phyloP scores from a whole-genome alignment of 1,284 basidiomycete species.

The Rhodofomes roseus region DNA sequence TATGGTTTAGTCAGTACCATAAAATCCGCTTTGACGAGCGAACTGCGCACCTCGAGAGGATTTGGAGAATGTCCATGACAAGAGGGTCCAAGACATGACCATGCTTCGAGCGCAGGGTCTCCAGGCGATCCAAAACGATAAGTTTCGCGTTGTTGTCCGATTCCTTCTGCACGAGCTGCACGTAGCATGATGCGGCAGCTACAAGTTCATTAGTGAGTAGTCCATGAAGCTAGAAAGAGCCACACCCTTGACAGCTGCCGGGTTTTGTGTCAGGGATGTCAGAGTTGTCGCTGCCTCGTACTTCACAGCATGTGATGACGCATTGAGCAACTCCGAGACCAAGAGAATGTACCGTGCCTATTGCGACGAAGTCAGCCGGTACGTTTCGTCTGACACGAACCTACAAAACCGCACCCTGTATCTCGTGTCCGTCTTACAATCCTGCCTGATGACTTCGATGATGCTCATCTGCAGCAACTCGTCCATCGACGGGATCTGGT shows the following conservation, averaged over 20 bases:
- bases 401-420: constrained; percentile 57
- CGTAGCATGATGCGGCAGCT: constrained; percentile 90
- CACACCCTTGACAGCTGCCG: constrained; percentile 91
- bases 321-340: constrained; percentile 94
- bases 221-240: not conserved
- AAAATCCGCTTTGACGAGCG: too few species aligned
- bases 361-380: not conserved
- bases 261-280: constrained; percentile 93
- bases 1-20: constrained; percentile 30
- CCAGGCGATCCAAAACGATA: constrained; percentile 94
- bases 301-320: constrained; percentile 92
- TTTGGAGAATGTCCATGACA: constrained; percentile 95
- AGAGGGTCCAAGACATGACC: constrained; percentile 90
- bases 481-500: constrained; percentile 83
- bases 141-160: constrained; percentile 99
- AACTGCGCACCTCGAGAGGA: constrained; percentile 66
- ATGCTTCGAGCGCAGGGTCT: constrained; percentile 81
- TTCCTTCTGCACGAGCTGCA: constrained; percentile 91
- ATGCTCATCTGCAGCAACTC: constrained; percentile 95
- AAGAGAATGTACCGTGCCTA: constrained; percentile 90
- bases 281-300: constrained; percentile 97
- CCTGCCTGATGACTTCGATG: constrained; percentile 92
- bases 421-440: constrained; percentile 82
- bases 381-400: not conserved
- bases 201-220: constrained; percentile 6